Evolutionary conservation across 2,329 filamentous ascomycete genomes (phyloP), one percentile per base, ranked within the genome.

Genomic region (Neonectria coccinea): DNA sequence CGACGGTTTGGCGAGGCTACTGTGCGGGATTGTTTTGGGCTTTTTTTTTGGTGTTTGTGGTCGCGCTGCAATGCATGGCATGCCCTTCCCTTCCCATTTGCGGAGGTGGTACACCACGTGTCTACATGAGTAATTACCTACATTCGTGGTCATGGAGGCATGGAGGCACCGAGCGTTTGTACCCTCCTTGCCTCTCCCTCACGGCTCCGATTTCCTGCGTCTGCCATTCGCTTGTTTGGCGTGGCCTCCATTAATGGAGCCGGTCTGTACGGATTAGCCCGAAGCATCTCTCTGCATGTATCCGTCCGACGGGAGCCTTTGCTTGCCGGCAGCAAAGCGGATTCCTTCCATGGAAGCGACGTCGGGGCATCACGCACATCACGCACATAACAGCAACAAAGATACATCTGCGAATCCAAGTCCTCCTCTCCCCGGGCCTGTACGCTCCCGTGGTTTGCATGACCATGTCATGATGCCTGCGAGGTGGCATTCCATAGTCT

Each of bases 301-400:
- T 18, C 27, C 44, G 41, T 36, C 59, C 59, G 59, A 50, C 41
- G 55, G 41, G 53, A 63, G 55, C 60, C 60, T 59, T 54, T 58
- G 50, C 41, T 59, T 58, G 60, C 60, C 60, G 50, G 55, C 54
- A 54, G 33, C 59, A 63, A 55, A 63, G 60, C 60, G 60, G 60
- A 63, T 63, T 42, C 39, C 10, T 42, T 63, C 33, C 33, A 55
- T 59, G 31, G 33, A 45, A 63, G 60, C 60, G 60, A 59, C 55
- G 54, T 63, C 31, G 60, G 55, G 60, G 12, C 60, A 58, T 63
- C 50, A 63, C 60, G 48, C 60, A 62, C 60, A 62, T 57, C 48
- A 58, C 47, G 10, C 48, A 51, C 48, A 48, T 42, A 22, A 63
- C 50, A 41, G 58, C 33, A 12, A 50, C 31, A 51, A 47, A 50